Evolutionary conservation across 768 basidiomycete species (phyloP), one percentile per base, ranked within the genome.

Genomic region (Phanerodontia chrysosporium): DNA sequence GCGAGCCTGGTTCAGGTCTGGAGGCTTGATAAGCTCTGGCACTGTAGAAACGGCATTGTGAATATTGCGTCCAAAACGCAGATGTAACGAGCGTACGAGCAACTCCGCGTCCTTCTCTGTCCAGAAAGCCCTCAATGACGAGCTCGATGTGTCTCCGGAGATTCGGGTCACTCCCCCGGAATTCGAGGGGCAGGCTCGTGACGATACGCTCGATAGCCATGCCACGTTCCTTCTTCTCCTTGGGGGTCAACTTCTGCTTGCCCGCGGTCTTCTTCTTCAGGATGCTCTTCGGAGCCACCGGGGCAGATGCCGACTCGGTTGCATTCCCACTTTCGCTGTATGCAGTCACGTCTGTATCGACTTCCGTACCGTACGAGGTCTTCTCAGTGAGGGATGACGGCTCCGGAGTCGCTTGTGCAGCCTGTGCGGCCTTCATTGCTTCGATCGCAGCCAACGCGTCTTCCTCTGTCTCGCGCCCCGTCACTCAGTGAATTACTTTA

Each of bases 101-200:
- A 24, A 90, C 74, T 12, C 85, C 87, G 16, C 78, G 79, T 25
- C 74, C 75, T 0, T 81, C 77, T 28, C 80, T 78, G 61, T 90
- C 83, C 74, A 94, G 81, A 59, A 96, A 76, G 13, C 80, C 81
- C 55, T 87, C 86, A 57, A 98, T 86, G 27, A 95, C 87, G 27
- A 72, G 78, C 72, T 95, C 93, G 77, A 93, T 87, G 57, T 89
- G 83, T 44, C 85, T 79, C 27, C 92, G 84, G 42, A 94, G 76
- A 55, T 78, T 82, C 88, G 94, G 87, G 72, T 96, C 92, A 63
- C 78, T 88, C 9, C 95, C 95, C 24, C 95, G 82, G 69, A 94
- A 98, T 72, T 96, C 95, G 13, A 98, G 78, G 0, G 95, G 95
- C 36, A 96, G 76, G 55, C 81, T 83, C 25, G 85, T 80, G 16